Percentiles rank a stretch among this genome's conserved stretches.
Evolutionary conservation across 371 early-diverging fungal species (phyloP).

Genomic region (Mortierella sp.): DNA sequence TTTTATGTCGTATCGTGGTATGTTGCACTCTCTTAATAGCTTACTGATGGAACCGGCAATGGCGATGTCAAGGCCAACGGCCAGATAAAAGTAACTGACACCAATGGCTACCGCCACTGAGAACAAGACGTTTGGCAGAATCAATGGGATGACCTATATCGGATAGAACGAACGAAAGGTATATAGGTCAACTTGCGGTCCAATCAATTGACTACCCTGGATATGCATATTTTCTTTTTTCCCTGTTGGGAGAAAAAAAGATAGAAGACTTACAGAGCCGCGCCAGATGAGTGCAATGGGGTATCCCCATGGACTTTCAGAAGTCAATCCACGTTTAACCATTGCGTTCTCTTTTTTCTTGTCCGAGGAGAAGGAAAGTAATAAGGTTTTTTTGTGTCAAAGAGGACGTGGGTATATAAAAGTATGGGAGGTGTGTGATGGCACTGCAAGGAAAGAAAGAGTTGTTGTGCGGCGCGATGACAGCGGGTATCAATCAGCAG

Average conservation of each 20-base stretch:
- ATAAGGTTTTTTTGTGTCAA: slow-evolving; percentile 6
- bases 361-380: not conserved
- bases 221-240: not conserved
- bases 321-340: slow-evolving; percentile 1
- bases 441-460: not conserved
- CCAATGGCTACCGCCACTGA: slow-evolving; percentile 42
- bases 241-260: not conserved
- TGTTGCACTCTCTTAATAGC: not conserved
- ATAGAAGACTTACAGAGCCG: slow-evolving; percentile 41
- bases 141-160: slow-evolving; percentile 55
- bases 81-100: slow-evolving; percentile 49
- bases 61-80: slow-evolving; percentile 31
- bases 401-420: not conserved
- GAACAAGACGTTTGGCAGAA: slow-evolving; percentile 53
- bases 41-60: slow-evolving; percentile 45
- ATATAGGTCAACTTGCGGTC: not conserved
- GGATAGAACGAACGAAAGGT: not conserved
- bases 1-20: no score
- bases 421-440: not conserved
- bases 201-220: not conserved
- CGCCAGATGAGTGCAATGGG: slow-evolving; percentile 59
- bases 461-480: not conserved
- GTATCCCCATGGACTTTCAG: slow-evolving; percentile 57
- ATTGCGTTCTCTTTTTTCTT: slow-evolving; percentile 2
- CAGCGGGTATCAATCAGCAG: not conserved